phyloP scores from a whole-genome alignment of 805 yeast species.

The Ogataea henricii region DNA sequence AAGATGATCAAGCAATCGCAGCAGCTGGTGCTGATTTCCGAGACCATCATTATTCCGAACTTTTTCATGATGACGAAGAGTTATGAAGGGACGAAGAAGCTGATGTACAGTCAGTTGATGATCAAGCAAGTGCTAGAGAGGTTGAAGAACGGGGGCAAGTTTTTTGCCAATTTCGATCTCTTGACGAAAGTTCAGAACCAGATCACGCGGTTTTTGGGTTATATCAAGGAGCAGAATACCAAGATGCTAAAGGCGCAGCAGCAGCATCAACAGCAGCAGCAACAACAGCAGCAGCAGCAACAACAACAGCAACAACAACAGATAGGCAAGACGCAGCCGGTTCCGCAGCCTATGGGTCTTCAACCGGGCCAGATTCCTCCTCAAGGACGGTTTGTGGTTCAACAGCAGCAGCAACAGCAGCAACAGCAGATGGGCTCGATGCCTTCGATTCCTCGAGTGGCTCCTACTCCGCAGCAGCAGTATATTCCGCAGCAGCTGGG shows the following conservation, averaged over 20 bases:
- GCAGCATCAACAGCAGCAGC: conserved; percentile 24
- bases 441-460: conserved; percentile 15
- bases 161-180: conserved; percentile 71
- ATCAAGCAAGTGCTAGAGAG: conserved; percentile 74
- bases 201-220: conserved; percentile 71
- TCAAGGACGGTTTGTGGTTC: conserved; percentile 22
- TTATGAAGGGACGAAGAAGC: conserved; percentile 70
- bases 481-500: conserved; percentile 14
- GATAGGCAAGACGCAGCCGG: conserved; percentile 15
- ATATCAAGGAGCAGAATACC: conserved; percentile 59
- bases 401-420: conserved; percentile 18
- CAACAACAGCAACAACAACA: conserved; percentile 16
- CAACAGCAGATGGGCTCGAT: conserved; percentile 7
- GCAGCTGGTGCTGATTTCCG: conserved; percentile 66
- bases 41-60: conserved; percentile 69
- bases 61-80: conserved; percentile 76
- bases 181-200: conserved; percentile 71
- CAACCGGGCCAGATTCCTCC: conserved; percentile 18
- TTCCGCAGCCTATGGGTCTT: conserved; percentile 18
- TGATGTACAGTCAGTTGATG: conserved; percentile 78
- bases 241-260: conserved; percentile 30
- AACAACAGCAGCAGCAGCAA: conserved; percentile 19
- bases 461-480: conserved; percentile 17
- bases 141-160: conserved; percentile 50
- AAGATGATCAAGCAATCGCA: conserved; percentile 55